Evolutionary conservation across 176 grass and related monocot genomes (phyloP), one percentile per base, ranked within the genome.

Genomic region (Hsuehochloa calcarea): DNA sequence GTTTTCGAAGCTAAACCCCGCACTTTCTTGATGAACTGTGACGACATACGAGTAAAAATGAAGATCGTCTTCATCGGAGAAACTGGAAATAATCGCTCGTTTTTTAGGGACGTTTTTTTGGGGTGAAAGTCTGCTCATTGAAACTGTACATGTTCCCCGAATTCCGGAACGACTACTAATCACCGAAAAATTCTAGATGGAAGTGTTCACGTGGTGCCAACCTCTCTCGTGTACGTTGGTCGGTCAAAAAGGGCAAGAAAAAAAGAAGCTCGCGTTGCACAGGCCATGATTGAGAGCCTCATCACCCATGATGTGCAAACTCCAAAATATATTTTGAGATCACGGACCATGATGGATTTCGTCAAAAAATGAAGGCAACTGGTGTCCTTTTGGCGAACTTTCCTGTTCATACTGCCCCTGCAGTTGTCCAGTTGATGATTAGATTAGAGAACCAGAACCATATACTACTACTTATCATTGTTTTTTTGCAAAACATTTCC

Each of bases 231-330:
- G 4, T 26, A 67, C 59, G 44, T 37, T 26, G 72, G 66, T 51
- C 12, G 74, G 84, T 87, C 74, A 90, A 84, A 87, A 87, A 67
- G 84, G 37, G 65, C 46, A 37, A 10, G 77, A 14, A 77, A 40
- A 43, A 81, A 61, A 46, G 64, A 78, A 37, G 67, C 14, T 66
- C 68, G 8, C 45, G 37, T 29, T 40, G 40, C 5, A 3, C 63
- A 86, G 27, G 20, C 65, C 74, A 87, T 90, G 72, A 87, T 86
- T 83, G 73, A 55, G 65, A 38, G 31, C 45, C 65, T 52, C 55
- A 74, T 45, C 10, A 11, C 10, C 9, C 43, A 45, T 87, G 59
- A 86, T 55, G 59, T 31, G 54, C 72, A 72, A 72, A 17, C 56
- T 37, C 66, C 66, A 45, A 73, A 79, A 83, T 59, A 84, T 83